These are phyloP conservation scores for Letharia lupina DNA, from an alignment of 495 filamentous ascomycete species.

Conservation along the genomic window DNA sequence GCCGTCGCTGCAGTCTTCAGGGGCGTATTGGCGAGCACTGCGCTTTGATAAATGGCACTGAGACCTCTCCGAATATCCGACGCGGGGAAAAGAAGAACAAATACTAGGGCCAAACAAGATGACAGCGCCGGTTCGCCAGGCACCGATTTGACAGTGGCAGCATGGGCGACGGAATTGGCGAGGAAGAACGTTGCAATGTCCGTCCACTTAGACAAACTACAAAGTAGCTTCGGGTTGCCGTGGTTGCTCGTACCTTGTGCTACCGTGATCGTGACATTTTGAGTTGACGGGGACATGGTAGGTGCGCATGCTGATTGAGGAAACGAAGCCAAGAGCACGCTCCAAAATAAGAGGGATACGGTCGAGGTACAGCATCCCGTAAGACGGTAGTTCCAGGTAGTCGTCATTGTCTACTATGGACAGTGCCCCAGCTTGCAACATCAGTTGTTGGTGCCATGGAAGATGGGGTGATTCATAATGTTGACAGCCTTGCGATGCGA, in stretches of 20 bases:
- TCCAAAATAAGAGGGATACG: too few species aligned
- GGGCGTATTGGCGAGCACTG: slow-evolving; percentile 23
- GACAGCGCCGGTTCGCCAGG: slow-evolving; percentile 31
- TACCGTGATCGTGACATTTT: background rate
- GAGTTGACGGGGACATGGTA: background rate
- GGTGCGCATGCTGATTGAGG: background rate
- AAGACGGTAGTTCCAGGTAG: too few species aligned
- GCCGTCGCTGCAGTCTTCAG: slow-evolving; percentile 26
- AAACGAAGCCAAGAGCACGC: background rate
- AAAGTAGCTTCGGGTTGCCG: background rate
- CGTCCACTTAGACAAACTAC: background rate
- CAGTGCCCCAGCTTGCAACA: too few species aligned
- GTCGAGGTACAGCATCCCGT: too few species aligned
- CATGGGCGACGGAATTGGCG: slow-evolving; percentile 38
- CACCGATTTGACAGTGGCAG: slow-evolving; percentile 37
- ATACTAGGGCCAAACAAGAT: slow-evolving; percentile 21
- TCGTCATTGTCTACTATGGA: too few species aligned
- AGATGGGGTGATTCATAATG: too few species aligned
- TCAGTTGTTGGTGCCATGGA: too few species aligned
- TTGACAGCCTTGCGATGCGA: too few species aligned
- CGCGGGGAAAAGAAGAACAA: slow-evolving; percentile 29
- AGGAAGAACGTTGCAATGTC: slow-evolving; percentile 20
- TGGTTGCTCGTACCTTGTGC: background rate
- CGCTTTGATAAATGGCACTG: slow-evolving; percentile 24
- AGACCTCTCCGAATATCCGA: slow-evolving; percentile 29